Evolutionary conservation across 768 basidiomycete genomes (phyloP), one percentile per base, ranked within the genome.

Genomic region (Filobasidium wieringae): DNA sequence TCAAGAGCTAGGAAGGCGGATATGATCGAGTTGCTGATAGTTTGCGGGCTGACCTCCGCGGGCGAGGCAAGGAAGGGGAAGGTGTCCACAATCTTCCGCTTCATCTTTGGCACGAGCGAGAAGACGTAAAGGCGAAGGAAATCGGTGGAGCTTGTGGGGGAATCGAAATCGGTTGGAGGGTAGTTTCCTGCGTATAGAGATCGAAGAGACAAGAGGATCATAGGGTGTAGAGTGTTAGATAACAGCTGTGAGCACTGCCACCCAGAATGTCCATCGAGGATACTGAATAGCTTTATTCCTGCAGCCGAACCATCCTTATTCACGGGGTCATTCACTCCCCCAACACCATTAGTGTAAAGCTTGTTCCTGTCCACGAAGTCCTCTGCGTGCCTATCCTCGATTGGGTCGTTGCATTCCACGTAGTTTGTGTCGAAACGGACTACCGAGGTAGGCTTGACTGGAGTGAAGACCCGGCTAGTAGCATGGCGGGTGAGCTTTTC

Each of bases 361-460:
- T 66, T 86, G 82, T 36, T 83, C 78, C 62, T 80, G 71, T 50
- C 63, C 6, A 93, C 76, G 61, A 90, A 76, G 56, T 83, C 82
- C 59, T 80, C 79, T 3, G 86, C 81, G 63, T 84, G 80, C 26
- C 89, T 83, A 70, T 99, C 95, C 74, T 99, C 95, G 52, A 95
- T 83, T 7, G 90, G 88, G 59, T 86, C 81, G 68, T 99, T 99
- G 2, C 89, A 85, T 0, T 87, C 78, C 33, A 97, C 76, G 32
- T 79, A 80, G 17, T 88, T 87, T 2, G 85, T 92, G 49, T 84
- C 79, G 73, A 85, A 84, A 33, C 63, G 27, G 4, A 64, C 45
- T 0, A 73, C 70, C 5, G 70, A 52, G 30, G 60, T 61, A 0
- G 55, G 40, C 19, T 57, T 56, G 36, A 27, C 26, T 11, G 55